These are phyloP conservation scores for Trichoderma asperellum DNA, from an alignment of 2,329 filamentous ascomycete species.

Conservation along the genomic window DNA sequence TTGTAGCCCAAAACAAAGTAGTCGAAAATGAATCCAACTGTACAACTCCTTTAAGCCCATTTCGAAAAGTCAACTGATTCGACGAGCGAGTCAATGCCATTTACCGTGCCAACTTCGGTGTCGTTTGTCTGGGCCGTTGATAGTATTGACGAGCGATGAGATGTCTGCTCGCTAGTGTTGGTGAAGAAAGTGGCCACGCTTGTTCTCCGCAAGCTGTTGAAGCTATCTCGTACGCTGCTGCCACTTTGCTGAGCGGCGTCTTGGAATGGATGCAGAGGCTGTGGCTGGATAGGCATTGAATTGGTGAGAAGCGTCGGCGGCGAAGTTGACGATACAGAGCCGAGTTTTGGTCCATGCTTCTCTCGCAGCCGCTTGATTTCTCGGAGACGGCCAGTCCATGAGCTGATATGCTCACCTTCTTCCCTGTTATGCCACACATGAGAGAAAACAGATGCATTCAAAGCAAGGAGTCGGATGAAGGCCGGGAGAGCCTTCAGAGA, in stretches of 20 bases:
- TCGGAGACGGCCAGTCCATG: constrained; percentile 84
- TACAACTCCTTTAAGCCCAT: constrained; percentile 39
- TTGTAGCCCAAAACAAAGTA: not conserved
- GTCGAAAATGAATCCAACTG: not conserved
- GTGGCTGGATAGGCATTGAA: constrained; percentile 31
- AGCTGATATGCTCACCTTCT: constrained; percentile 81
- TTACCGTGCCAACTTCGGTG: constrained; percentile 51
- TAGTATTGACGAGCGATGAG: constrained; percentile 62
- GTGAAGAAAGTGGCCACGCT: constrained; percentile 69
- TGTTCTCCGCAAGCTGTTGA: constrained; percentile 63
- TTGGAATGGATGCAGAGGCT: constrained; percentile 31
- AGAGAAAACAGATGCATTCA: constrained; percentile 93
- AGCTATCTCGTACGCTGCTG: constrained; percentile 62
- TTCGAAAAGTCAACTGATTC: constrained; percentile 48
- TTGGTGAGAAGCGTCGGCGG: constrained; percentile 39
- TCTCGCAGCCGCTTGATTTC: constrained; percentile 84
- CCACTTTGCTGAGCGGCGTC: constrained; percentile 47
- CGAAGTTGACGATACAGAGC: constrained; percentile 36
- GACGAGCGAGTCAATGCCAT: constrained; percentile 39
- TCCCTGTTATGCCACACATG: constrained; percentile 82
- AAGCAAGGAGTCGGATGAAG: constrained; percentile 84
- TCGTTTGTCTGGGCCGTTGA: constrained; percentile 59
- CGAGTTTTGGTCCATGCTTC: constrained; percentile 56
- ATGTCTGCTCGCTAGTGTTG: constrained; percentile 58
- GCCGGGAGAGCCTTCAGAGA: constrained; percentile 79